These are phyloP conservation scores for Apiospora kogelbergensis DNA, from an alignment of 2,329 filamentous ascomycete genomes.

Conservation along the genomic window DNA sequence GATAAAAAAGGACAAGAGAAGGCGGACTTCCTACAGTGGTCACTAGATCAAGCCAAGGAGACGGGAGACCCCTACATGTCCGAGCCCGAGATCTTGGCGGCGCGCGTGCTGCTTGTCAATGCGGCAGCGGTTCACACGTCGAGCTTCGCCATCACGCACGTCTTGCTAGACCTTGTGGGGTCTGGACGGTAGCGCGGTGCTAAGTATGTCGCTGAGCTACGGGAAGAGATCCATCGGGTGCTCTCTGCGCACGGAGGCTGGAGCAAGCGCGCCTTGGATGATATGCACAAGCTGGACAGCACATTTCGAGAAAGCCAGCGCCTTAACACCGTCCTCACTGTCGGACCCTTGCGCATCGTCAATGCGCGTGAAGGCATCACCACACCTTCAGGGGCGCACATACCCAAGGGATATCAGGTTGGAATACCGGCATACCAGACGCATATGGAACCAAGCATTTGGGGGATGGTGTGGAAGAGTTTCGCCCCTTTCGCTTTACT, in stretches of 20 bases:
- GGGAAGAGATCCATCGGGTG: conserved; percentile 40
- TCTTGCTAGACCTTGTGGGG: conserved; percentile 43
- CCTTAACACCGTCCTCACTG: conserved; percentile 31
- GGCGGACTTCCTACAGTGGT: conserved; percentile 24
- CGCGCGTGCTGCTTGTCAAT: conserved; percentile 32
- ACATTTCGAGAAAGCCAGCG: conserved; percentile 40
- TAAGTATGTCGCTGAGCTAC: conserved; percentile 41
- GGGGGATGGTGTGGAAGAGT: conserved; percentile 39
- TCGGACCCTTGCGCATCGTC: conserved; percentile 28
- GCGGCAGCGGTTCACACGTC: conserved; percentile 42
- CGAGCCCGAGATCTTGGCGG: conserved; percentile 24
- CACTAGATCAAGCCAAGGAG: conserved; percentile 20
- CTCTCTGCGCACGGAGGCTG: conserved; percentile 30
- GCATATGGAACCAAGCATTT: conserved; percentile 42
- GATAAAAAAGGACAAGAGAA: conserved; percentile 11
- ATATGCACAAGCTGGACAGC: conserved; percentile 40
- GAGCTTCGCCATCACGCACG: conserved; percentile 28
- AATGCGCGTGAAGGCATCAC: conserved; percentile 26
- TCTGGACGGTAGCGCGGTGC: conserved; percentile 23
- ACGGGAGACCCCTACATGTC: conserved; percentile 17
- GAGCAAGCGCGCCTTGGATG: conserved; percentile 33
- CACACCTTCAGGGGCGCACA: conserved; percentile 34
- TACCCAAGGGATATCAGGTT: conserved; percentile 31
- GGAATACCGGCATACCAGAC: conserved; percentile 31
- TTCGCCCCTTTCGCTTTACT: conserved; percentile 25